Conservation (phyloP, 2,329 filamentous ascomycete species). For the Sporothrix luriei region DNA sequence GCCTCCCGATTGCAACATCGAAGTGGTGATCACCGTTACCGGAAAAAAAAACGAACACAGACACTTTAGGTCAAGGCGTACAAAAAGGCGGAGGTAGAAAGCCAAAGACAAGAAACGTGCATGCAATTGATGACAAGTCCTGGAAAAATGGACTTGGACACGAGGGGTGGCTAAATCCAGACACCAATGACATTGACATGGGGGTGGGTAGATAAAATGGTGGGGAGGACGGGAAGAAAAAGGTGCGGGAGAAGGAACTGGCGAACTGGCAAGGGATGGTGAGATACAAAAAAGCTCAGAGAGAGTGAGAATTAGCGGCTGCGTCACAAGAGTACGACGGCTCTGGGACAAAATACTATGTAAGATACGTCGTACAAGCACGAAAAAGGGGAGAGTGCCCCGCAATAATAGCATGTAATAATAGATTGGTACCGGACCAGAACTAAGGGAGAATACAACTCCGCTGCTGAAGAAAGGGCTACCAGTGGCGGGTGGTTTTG, state of each 20-base stretch:
- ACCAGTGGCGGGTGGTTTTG: not conserved
- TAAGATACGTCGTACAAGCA: too few relatives aligned
- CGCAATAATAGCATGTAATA: not conserved
- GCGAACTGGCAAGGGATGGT: not conserved
- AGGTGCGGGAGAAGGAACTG: not conserved
- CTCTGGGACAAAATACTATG: conserved; percentile 22
- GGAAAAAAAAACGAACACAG: conserved; percentile 1
- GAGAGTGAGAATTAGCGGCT: not conserved
- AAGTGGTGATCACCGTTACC: conserved; percentile 20
- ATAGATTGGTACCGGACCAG: too few relatives aligned
- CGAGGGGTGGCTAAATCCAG: conserved; percentile 8
- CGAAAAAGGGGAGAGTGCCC: conserved; percentile 10
- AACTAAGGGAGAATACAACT: not conserved
- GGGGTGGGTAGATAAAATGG: not conserved
- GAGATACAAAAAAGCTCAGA: not conserved
- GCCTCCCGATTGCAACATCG: conserved; percentile 32
- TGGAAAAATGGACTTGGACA: not conserved
- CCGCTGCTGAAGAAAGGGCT: not conserved
- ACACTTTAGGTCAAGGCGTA: conserved; percentile 3
- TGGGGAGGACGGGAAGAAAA: not conserved
- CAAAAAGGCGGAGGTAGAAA: not conserved
- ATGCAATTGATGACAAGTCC: conserved; percentile 15
- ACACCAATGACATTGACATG: conserved; percentile 10
- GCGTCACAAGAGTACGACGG: not conserved
- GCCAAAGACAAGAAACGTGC: not conserved